A percentile compares a stretch with the other conserved stretches of the same genome.
phyloP scores from a whole-genome alignment of 768 basidiomycete genomes.

The Naganishia vishniacii region DNA sequence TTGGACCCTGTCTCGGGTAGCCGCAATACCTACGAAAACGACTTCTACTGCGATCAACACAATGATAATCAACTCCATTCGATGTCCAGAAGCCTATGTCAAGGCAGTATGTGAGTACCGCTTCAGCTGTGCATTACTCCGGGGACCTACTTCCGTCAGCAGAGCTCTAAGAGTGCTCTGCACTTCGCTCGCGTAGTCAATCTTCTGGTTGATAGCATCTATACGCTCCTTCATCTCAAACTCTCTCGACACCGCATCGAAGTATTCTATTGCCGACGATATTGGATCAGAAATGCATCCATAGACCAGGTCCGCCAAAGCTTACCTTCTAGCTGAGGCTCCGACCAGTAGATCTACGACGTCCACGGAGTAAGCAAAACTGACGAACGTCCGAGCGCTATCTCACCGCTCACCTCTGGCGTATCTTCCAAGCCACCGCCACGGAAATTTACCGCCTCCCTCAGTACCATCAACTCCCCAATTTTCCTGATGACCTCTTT shows the following conservation, averaged over 20 bases:
- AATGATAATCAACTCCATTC: slow-evolving; percentile 95
- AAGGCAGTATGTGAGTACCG: no score
- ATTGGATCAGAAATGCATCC: not conserved
- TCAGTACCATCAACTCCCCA: slow-evolving; percentile 82
- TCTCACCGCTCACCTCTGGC: slow-evolving; percentile 40
- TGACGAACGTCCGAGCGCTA: no score
- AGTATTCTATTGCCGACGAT: slow-evolving; percentile 56
- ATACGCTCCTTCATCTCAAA: slow-evolving; percentile 80
- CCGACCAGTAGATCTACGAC: slow-evolving; percentile 83
- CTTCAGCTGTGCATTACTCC: no score
- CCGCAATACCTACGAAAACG: slow-evolving; percentile 60
- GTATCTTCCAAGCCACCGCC: slow-evolving; percentile 48
- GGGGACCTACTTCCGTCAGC: slow-evolving; percentile 65
- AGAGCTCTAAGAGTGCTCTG: slow-evolving; percentile 85
- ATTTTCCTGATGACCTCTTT: slow-evolving; percentile 84
- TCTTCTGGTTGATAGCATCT: slow-evolving; percentile 79
- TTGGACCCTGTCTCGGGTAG: not conserved
- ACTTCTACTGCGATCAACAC: slow-evolving; percentile 89
- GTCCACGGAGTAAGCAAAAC: not conserved
- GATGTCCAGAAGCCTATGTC: slow-evolving; percentile 71
- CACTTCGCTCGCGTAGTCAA: slow-evolving; percentile 56
- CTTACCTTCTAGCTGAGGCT: slow-evolving; percentile 79
- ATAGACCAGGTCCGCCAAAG: not conserved
- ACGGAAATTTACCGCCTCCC: slow-evolving; percentile 78
- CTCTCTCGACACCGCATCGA: slow-evolving; percentile 75